These are phyloP conservation scores for Pseudofabraea citricarpa DNA, from an alignment of 2,329 filamentous ascomycete species.

Conservation along the genomic window DNA sequence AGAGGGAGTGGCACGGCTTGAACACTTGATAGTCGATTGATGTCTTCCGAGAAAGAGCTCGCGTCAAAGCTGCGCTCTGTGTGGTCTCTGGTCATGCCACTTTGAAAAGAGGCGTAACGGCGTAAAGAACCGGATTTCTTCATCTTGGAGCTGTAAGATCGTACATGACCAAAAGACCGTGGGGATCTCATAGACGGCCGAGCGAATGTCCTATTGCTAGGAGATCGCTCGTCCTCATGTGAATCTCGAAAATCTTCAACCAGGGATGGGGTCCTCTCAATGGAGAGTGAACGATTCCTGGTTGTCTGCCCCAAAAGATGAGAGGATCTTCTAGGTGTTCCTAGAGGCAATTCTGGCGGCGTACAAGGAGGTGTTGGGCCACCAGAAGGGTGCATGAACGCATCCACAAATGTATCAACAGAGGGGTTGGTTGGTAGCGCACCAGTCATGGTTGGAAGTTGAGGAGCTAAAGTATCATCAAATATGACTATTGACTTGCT, in stretches of 20 bases:
- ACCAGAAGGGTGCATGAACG: conserved; percentile 41
- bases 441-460: conserved; percentile 47
- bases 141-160: conserved; percentile 33
- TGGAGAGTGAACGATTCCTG: conserved; percentile 27
- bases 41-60: conserved; percentile 50
- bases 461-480: conserved; percentile 41
- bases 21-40: conserved; percentile 39
- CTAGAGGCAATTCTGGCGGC: conserved; percentile 41
- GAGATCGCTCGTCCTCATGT: conserved; percentile 16
- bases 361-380: conserved; percentile 59
- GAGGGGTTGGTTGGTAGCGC: conserved; percentile 36
- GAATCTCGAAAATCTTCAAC: conserved; percentile 18
- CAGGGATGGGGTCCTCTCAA: conserved; percentile 25
- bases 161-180: conserved; percentile 11
- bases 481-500: conserved; percentile 90
- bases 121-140: conserved; percentile 46
- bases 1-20: conserved; percentile 46
- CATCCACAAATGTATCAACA: conserved; percentile 48
- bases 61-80: conserved; percentile 58
- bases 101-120: conserved; percentile 57
- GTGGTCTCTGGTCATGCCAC: conserved; percentile 43
- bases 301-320: conserved; percentile 43
- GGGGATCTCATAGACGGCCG: conserved; percentile 13
- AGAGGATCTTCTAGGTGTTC: conserved; percentile 50
- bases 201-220: conserved; percentile 16